These are phyloP conservation scores for Apiospora kogelbergensis DNA, from an alignment of 2,329 filamentous ascomycete species.

Conservation along the genomic window DNA sequence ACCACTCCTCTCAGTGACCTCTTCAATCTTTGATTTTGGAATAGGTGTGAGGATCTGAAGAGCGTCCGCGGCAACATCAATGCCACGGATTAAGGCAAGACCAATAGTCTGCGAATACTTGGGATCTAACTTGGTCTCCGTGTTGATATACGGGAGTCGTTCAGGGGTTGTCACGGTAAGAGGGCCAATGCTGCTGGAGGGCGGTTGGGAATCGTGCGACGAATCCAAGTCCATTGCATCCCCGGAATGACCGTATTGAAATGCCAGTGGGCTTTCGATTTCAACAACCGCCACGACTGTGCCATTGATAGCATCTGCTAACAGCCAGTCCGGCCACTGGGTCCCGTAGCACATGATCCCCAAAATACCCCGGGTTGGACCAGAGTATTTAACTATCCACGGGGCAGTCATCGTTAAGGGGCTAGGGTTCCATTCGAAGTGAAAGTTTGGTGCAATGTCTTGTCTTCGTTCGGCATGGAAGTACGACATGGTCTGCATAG, in stretches of 20 bases:
- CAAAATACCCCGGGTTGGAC: constrained; percentile 51
- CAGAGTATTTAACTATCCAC: constrained; percentile 61
- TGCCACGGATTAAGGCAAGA: constrained; percentile 67
- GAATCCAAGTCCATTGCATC: constrained; percentile 11
- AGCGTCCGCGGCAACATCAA: constrained; percentile 53
- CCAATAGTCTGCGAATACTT: constrained; percentile 59
- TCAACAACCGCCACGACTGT: constrained; percentile 67
- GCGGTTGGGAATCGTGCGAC: constrained; percentile 24
- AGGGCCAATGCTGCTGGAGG: constrained; percentile 14
- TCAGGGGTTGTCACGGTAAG: constrained; percentile 42
- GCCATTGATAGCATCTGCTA: constrained; percentile 68
- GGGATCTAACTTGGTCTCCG: constrained; percentile 60
- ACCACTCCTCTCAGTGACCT: constrained; percentile 40
- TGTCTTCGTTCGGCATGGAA: constrained; percentile 53
- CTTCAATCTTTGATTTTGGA: constrained; percentile 37
- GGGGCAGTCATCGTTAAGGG: constrained; percentile 59
- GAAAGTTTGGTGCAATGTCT: constrained; percentile 15
- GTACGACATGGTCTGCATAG: constrained; percentile 80
- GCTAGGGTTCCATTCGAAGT: constrained; percentile 46
- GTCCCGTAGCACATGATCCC: constrained; percentile 69
- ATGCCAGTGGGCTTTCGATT: constrained; percentile 54
- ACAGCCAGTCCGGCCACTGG: constrained; percentile 55
- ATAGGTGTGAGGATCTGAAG: constrained; percentile 69
- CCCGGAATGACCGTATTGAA: constrained; percentile 34
- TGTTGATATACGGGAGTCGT: constrained; percentile 62